phyloP scores from a whole-genome alignment of 768 basidiomycete species.

The Mycena sanguinolenta region DNA sequence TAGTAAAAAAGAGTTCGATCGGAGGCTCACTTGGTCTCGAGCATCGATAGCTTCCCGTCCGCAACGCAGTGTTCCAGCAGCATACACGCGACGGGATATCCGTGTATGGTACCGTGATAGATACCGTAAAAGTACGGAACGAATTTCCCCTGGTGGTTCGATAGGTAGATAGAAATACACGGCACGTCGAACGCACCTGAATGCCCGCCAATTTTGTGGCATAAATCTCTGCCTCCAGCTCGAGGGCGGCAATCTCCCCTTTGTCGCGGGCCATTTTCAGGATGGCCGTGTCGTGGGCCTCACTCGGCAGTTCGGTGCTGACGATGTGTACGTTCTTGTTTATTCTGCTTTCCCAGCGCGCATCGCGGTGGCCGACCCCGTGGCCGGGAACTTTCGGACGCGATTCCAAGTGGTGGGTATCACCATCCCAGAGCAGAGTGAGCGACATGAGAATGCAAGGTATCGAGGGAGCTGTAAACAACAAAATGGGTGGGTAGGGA shows the following conservation, averaged over 20 bases:
- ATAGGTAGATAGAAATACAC: no score
- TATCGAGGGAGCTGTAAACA: neutral
- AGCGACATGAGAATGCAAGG: conserved; percentile 18
- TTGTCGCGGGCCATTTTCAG: conserved; percentile 24
- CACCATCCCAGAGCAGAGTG: conserved; percentile 12
- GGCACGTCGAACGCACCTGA: no score
- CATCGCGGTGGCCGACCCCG: neutral
- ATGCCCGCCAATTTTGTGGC: conserved; percentile 5
- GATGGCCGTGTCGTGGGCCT: neutral
- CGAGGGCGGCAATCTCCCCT: conserved; percentile 20
- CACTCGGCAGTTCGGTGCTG: neutral
- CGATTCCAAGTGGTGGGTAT: conserved; percentile 3
- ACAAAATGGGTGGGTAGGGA: neutral
- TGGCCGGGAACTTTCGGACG: neutral
- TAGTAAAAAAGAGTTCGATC: neutral
- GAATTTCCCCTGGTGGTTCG: conserved; percentile 17
- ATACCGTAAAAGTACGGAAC: conserved; percentile 29
- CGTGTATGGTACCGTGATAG: conserved; percentile 12
- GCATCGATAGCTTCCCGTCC: neutral
- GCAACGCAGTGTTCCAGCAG: conserved; percentile 28
- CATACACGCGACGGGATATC: conserved; percentile 18
- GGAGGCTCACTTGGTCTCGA: conserved; percentile 23
- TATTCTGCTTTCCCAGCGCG: neutral
- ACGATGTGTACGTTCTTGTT: neutral
- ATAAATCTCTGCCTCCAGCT: conserved; percentile 27